Conservation (phyloP, 108 stramenopile species). For the Cylindrotheca fusiformis region DNA sequence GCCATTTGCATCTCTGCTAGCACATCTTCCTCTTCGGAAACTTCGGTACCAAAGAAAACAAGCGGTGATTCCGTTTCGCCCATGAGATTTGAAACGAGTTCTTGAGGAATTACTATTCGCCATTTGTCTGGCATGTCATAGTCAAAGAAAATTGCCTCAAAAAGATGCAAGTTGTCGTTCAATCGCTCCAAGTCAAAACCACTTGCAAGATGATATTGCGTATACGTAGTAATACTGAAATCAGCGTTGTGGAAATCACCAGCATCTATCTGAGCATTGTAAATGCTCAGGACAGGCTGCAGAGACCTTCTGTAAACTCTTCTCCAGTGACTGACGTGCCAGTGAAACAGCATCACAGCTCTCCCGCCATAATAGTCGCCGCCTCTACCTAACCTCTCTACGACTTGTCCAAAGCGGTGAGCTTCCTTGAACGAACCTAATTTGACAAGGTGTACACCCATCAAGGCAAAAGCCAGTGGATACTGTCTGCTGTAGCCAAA, state of each 20-base stretch:
- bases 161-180: constrained; percentile 21
- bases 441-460: constrained; percentile 5
- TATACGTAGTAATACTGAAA: constrained; percentile 28
- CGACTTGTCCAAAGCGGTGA: constrained; percentile 21
- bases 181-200: constrained; percentile 23
- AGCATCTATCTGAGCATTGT: constrained; percentile 30
- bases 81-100: constrained; percentile 18
- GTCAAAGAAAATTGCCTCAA: constrained; percentile 17
- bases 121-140: constrained; percentile 23
- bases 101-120: constrained; percentile 18
- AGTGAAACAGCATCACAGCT: constrained; percentile 25
- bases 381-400: constrained; percentile 18
- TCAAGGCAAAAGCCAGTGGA: constrained; percentile 15
- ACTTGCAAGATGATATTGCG: constrained; percentile 29
- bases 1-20: constrained; percentile 9
- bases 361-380: constrained; percentile 23
- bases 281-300: constrained; percentile 21
- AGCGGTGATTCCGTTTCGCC: constrained; percentile 18
- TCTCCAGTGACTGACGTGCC: constrained; percentile 25
- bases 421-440: constrained; percentile 21
- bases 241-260: constrained; percentile 26
- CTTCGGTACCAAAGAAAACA: constrained; percentile 15
- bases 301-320: constrained; percentile 17
- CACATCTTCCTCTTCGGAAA: constrained; percentile 13
- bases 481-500: constrained; percentile 24